Percentiles rank a stretch among this genome's conserved stretches.
Evolutionary conservation across 805 yeast species (phyloP).

Genomic region (Candida palmyrensis): DNA sequence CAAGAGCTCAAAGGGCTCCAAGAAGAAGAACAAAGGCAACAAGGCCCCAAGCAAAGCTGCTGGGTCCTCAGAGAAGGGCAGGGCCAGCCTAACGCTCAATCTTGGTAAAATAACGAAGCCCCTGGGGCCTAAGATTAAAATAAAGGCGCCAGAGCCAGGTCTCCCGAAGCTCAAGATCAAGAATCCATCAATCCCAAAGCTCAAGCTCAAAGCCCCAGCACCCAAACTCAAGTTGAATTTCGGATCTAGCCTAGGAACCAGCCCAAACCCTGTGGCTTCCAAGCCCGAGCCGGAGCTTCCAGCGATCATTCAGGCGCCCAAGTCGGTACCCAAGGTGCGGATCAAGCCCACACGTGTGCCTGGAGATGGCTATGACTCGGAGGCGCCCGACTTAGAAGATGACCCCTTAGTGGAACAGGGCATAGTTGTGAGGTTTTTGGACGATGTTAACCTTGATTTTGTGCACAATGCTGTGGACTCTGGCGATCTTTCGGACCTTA

Average conservation of each 20-base stretch:
- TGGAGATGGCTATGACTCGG: conserved; percentile 95
- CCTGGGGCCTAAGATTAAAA: neutral
- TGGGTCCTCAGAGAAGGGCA: conserved; percentile 6
- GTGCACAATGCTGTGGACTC: conserved; percentile 71
- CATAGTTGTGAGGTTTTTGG: conserved; percentile 67
- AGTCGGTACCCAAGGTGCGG: conserved; percentile 40
- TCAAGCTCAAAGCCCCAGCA: neutral
- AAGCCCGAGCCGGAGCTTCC: too few relatives aligned
- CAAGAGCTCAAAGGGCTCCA: neutral
- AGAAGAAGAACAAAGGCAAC: conserved; percentile 2
- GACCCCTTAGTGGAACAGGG: conserved; percentile 92
- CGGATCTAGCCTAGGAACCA: too few relatives aligned
- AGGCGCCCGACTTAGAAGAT: conserved; percentile 92
- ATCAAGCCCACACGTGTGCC: conserved; percentile 65
- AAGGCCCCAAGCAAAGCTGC: conserved; percentile 3
- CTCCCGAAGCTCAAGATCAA: conserved; percentile 21
- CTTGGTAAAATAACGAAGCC: too few relatives aligned
- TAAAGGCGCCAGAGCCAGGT: conserved; percentile 14
- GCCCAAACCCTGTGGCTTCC: too few relatives aligned
- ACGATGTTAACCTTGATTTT: conserved; percentile 64
- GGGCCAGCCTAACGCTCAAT: too few relatives aligned
- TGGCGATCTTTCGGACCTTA: conserved; percentile 68
- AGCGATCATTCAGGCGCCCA: conserved; percentile 5
- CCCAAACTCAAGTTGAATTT: conserved; percentile 1
- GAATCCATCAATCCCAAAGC: conserved; percentile 5